Evolutionary conservation across 495 filamentous ascomycete species (phyloP).

Genomic region (Hypoxylon rickii): DNA sequence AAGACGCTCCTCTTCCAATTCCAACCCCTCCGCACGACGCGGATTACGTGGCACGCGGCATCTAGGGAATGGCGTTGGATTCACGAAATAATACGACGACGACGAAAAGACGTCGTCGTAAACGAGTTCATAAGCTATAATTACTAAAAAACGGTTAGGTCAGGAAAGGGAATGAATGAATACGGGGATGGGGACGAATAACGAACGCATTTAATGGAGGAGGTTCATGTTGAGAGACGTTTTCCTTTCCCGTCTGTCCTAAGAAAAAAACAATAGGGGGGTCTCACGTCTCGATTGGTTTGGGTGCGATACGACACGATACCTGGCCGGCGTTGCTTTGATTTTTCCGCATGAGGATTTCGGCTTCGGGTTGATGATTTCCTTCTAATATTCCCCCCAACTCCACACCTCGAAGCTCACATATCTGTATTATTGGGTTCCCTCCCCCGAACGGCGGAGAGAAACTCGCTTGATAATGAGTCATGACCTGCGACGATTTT

Average conservation of each 20-base stretch:
- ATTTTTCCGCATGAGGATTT: too few relatives aligned
- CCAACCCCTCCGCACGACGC: constrained; percentile 26
- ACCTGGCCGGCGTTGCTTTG: constrained; percentile 25
- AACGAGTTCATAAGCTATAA: neutral
- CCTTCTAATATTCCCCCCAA: constrained; percentile 1
- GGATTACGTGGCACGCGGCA: constrained; percentile 11
- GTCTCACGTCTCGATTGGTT: neutral
- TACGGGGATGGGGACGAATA: neutral
- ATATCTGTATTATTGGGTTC: neutral
- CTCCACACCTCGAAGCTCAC: neutral
- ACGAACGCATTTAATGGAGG: neutral
- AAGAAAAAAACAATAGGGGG: neutral
- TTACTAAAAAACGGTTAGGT: neutral
- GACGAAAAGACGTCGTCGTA: neutral
- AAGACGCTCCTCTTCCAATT: constrained; percentile 33
- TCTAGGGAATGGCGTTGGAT: constrained; percentile 17
- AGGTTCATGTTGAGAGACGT: too few relatives aligned
- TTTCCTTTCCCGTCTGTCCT: too few relatives aligned
- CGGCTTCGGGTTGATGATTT: too few relatives aligned
- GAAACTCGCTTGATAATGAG: neutral
- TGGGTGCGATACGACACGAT: constrained; percentile 4
- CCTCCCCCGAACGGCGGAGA: constrained; percentile 1
- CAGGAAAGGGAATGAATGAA: constrained; percentile 2
- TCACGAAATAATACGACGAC: neutral
- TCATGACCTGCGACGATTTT: constrained; percentile 11